Percentiles rank a stretch among this genome's conserved stretches.
Evolutionary conservation across 352 stramenopile genomes (phyloP).

Genomic region (Globisporangium alternatum): DNA sequence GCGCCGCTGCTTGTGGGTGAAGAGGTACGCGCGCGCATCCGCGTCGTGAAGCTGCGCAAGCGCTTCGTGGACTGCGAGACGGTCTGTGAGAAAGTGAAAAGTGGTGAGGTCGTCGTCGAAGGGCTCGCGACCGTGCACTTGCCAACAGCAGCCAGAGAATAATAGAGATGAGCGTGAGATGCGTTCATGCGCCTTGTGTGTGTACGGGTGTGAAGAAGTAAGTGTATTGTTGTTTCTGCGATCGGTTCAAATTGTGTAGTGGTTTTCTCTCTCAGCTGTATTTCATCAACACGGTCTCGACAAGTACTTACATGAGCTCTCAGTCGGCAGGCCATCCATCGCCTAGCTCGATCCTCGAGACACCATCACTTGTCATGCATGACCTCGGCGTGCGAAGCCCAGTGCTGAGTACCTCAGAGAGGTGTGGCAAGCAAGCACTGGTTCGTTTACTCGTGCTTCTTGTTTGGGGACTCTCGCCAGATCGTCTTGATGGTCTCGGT

Average conservation of each 20-base stretch:
- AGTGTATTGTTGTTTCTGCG: conserved; percentile 3
- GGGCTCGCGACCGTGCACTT: conserved; percentile 68
- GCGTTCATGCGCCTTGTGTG: background rate
- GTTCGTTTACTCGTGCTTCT: conserved; percentile 37
- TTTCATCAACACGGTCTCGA: background rate
- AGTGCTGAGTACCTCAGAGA: background rate
- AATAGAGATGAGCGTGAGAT: background rate
- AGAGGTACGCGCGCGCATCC: conserved; percentile 49
- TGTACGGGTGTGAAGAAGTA: conserved; percentile 1
- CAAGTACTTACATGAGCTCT: background rate
- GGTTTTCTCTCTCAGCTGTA: background rate
- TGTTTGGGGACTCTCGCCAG: conserved; percentile 76
- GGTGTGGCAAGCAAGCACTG: background rate
- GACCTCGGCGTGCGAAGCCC: background rate
- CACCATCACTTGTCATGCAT: background rate
- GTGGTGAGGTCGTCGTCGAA: conserved; percentile 58
- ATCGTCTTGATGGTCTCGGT: conserved; percentile 87
- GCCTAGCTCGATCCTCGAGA: background rate
- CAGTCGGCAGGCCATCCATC: background rate
- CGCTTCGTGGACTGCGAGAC: conserved; percentile 79
- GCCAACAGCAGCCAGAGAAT: conserved; percentile 15
- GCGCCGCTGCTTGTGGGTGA: conserved; percentile 64
- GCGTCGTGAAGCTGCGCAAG: conserved; percentile 53
- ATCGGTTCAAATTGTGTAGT: background rate
- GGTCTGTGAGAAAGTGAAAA: conserved; percentile 41